A percentile compares a stretch with the other conserved stretches of the same genome.
Conservation (phyloP, 768 basidiomycete species). For the Lactarius akahatsu region DNA sequence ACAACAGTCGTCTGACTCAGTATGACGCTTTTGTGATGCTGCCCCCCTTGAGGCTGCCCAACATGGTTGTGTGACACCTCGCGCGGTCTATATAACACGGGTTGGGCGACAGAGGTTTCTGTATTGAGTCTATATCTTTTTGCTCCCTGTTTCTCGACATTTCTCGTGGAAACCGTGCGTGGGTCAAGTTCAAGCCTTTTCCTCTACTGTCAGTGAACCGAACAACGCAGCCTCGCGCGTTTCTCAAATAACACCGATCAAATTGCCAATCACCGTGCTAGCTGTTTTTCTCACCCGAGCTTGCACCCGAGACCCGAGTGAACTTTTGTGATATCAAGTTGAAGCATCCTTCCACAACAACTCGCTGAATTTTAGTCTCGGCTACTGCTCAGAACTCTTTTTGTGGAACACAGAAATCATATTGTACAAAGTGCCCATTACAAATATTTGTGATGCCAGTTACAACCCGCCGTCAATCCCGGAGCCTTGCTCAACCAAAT, state of each 20-base stretch:
- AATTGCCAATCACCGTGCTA: neutral
- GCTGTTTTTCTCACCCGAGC: neutral
- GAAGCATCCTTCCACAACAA: neutral
- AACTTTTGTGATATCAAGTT: constrained; percentile 4
- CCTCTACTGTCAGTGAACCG: neutral
- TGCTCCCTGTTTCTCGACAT: neutral
- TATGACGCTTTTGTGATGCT: constrained; percentile 10
- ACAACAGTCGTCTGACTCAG: constrained; percentile 6
- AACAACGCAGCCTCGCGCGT: neutral
- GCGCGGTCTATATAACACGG: constrained; percentile 14
- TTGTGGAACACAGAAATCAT: neutral
- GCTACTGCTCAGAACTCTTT: neutral
- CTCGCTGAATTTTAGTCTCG: neutral
- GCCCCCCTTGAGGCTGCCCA: constrained; percentile 3
- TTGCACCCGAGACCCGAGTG: neutral
- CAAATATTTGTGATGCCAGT: constrained; percentile 12
- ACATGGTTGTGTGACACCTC: neutral
- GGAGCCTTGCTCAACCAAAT: neutral
- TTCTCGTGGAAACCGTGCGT: neutral
- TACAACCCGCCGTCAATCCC: constrained; percentile 20
- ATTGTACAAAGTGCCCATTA: neutral
- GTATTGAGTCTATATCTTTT: constrained; percentile 1
- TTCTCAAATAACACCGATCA: neutral
- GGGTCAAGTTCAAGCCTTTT: neutral
- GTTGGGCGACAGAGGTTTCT: neutral